Evolutionary conservation across 192 early-diverging fungal species (phyloP).

Genomic region (Allomyces macrogynus): DNA sequence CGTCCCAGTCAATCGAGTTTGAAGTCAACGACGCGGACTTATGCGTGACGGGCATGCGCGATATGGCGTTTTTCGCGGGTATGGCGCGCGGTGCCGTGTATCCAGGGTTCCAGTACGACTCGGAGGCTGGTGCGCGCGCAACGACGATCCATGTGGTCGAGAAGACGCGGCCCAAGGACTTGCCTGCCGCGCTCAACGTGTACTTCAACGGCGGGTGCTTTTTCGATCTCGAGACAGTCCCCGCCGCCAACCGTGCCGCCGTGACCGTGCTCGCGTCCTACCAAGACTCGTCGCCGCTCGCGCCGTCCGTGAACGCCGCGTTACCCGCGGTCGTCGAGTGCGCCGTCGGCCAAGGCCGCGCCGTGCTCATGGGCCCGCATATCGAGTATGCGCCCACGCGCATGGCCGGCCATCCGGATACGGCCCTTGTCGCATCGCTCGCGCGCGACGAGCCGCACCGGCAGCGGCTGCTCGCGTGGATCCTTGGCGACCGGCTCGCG

Average conservation of each 20-base stretch:
- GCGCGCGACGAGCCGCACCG: slow-evolving; percentile 24
- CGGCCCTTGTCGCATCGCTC: slow-evolving; percentile 25
- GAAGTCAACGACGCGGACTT: slow-evolving; percentile 34
- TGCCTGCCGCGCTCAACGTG: neutral
- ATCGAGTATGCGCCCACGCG: slow-evolving; percentile 51
- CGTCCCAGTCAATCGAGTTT: slow-evolving; percentile 46
- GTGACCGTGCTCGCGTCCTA: neutral
- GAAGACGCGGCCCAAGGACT: neutral
- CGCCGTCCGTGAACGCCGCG: neutral
- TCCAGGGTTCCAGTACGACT: slow-evolving; percentile 66
- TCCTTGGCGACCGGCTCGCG: neutral
- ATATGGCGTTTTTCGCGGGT: slow-evolving; percentile 49
- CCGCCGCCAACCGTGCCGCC: neutral
- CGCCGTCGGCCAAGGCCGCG: slow-evolving; percentile 39
- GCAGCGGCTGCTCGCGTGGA: slow-evolving; percentile 12
- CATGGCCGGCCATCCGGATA: slow-evolving; percentile 29
- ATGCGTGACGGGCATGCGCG: slow-evolving; percentile 51
- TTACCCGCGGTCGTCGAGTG: slow-evolving; percentile 43
- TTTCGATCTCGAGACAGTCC: slow-evolving; percentile 11
- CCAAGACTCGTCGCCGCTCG: neutral
- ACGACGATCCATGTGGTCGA: slow-evolving; percentile 24
- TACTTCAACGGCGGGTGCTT: slow-evolving; percentile 26
- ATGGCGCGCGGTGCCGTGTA: slow-evolving; percentile 50
- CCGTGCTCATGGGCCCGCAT: slow-evolving; percentile 61
- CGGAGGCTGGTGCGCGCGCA: slow-evolving; percentile 50